Evolutionary conservation across 2,329 filamentous ascomycete species (phyloP), one percentile per base, ranked within the genome.

Genomic region (Ascochyta fabae): DNA sequence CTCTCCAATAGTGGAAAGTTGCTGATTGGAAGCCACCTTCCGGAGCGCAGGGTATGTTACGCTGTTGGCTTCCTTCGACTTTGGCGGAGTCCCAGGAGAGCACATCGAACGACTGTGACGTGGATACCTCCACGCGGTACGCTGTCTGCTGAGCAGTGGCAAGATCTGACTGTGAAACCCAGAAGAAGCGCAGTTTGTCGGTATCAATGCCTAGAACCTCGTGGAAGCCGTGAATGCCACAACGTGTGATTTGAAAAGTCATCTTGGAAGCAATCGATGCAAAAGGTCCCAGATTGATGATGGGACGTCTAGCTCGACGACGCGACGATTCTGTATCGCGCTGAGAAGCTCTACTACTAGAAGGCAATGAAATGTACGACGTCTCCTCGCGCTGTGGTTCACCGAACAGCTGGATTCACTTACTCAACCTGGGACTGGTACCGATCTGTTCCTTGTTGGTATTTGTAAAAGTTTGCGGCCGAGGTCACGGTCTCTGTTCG

Each of bases 141-240:
- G 74, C 68, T 9, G 51, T 66, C 47, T 78, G 75, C 4, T 27
- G 15, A 3, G 65, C 63, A 58, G 73, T 59, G 48, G 75, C 70
- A 22, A 68, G 54, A 3, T 67, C 56, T 9, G 68, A 67, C 8
- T 70, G 47, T 1, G 77, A 58, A 6, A 63, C 64, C 75, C 74
- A 78, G 49, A 65, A 75, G 48, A 78, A 68, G 27, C 71, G 70
- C 12, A 78, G 62, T 39, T 73, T 66, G 40, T 78, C 74, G 4
- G 70, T 65, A 49, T 78, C 76, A 48, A 78, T 75, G 4, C 77
- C 76, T 7, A 77, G 58, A 2, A 69, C 66, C 60, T 78, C 75
- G 36, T 74, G 68, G 47, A 75, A 79, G 47, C 70, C 73, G 47
- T 78, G 75, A 16, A 78, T 77, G 22, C 76, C 75, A 50, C 74